Evolutionary conservation across 164 flowering plant genomes (phyloP), one percentile per base, ranked within the genome.

Genomic region (Vitis labrusca): DNA sequence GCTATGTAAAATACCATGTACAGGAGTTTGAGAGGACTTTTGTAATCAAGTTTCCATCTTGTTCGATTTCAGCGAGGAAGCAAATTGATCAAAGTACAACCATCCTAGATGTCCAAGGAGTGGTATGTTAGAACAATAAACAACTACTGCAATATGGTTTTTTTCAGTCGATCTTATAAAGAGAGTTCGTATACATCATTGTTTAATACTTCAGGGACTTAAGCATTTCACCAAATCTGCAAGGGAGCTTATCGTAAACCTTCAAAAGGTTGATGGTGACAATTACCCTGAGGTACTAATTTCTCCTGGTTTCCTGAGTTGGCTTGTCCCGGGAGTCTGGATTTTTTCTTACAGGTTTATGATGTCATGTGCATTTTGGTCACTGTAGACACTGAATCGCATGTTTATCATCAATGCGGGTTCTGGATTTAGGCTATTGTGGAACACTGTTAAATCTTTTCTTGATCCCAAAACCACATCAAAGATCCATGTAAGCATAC

Each of bases 331-430:
- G 44, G 27, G 7, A 37, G n/a, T 58, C 47, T 52, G 19, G 58
- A 49, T 59, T 19, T 3, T 64, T 48, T 44, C 17, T 55, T 8
- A 9, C n/a, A 27, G 9, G 7, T 57, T 47, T 17, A 0, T 64
- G 37, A 7, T 56, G 29, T 37, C 13, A 44, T 67, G 48, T 3
- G 50, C 17, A 23, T 50, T 70, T 5, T 27, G 48, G 13, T 30
- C 55, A 53, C 12, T 66, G 71, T 71, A 85, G 89, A 80, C 85
- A 54, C 66, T 85, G 75, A 78, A 78, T 58, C 81, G 84, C 10
- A 85, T 85, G 89, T 85, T 85, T 66, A 85, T 85, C 74, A 81
- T 85, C 71, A 85, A 85, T 77, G 89, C 89, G 19, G 89, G 89
- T 59, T 77, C 86, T 50, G 89, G 89, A 67, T 85, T 85, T 66